Conservation (phyloP, 441 rosid genomes). For the Hura crepitans region DNA sequence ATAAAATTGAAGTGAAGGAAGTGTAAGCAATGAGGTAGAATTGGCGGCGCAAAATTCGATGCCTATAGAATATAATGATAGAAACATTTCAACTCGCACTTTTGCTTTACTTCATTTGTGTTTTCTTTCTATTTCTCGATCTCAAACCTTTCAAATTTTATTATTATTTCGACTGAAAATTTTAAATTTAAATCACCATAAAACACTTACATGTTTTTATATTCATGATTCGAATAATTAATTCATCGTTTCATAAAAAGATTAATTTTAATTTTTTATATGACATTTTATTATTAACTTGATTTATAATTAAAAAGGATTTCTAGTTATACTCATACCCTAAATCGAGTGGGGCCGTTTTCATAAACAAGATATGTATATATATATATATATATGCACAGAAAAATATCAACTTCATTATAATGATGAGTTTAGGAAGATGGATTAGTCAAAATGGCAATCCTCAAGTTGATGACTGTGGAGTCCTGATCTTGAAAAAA, state of each 20-base stretch:
- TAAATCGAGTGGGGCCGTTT: too few relatives aligned
- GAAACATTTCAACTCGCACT: slow-evolving; percentile 19
- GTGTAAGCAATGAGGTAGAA: slow-evolving; percentile 26
- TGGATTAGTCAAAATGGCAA: background rate
- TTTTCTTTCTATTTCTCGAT: background rate
- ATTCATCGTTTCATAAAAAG: too few relatives aligned
- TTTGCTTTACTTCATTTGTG: background rate
- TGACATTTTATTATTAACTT: too few relatives aligned
- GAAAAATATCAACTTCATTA: background rate
- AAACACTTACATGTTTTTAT: too few relatives aligned
- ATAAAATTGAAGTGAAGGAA: slow-evolving; percentile 26
- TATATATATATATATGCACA: too few relatives aligned
- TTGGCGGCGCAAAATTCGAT: slow-evolving; percentile 37
- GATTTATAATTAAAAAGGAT: too few relatives aligned
- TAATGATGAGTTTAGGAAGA: background rate
- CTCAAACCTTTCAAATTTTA: too few relatives aligned
- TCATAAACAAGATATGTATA: background rate
- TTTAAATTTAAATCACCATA: too few relatives aligned
- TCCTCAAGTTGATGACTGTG: background rate
- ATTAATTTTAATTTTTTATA: too few relatives aligned
- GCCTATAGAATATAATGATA: slow-evolving; percentile 10
- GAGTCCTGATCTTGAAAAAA: background rate
- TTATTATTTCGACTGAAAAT: too few relatives aligned
- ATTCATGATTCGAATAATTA: too few relatives aligned
- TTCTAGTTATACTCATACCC: too few relatives aligned